Evolutionary conservation across 2,329 filamentous ascomycete genomes (phyloP).

Genomic region (Xylariaceae sp.): DNA sequence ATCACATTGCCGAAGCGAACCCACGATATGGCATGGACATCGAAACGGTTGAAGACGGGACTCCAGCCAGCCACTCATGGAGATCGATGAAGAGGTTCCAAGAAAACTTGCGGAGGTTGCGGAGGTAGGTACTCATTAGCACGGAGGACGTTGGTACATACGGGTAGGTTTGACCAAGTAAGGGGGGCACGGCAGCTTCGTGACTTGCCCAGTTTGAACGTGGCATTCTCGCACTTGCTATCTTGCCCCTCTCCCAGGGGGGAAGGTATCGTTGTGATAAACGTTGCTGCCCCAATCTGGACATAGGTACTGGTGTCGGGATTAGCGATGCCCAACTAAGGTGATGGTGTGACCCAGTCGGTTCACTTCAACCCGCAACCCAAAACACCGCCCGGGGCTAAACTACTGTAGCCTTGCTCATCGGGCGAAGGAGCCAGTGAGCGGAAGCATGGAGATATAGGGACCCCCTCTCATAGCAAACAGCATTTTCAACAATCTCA

Average conservation of each 20-base stretch:
- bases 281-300: neutral
- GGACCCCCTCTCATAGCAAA: neutral
- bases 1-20: constrained; percentile 1
- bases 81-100: constrained; percentile 2
- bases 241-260: neutral
- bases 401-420: neutral
- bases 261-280: neutral
- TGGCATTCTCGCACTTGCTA: constrained; percentile 12
- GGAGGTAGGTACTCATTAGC: constrained; percentile 15
- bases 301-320: too few relatives aligned
- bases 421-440: neutral
- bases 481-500: constrained; percentile 1
- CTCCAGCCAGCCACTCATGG: constrained; percentile 8
- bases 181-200: constrained; percentile 11
- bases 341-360: neutral
- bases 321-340: neutral
- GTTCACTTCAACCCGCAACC: neutral
- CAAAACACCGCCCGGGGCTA: neutral
- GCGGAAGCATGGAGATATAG: neutral
- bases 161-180: constrained; percentile 9
- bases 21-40: constrained; percentile 15
- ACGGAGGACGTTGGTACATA: constrained; percentile 16
- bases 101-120: neutral
- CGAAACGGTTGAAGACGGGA: constrained; percentile 5
- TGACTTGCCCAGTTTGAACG: constrained; percentile 21